Base-by-base conservation (phyloP, 257 asterid genomes). In the Nicotiana undulata region DNA sequence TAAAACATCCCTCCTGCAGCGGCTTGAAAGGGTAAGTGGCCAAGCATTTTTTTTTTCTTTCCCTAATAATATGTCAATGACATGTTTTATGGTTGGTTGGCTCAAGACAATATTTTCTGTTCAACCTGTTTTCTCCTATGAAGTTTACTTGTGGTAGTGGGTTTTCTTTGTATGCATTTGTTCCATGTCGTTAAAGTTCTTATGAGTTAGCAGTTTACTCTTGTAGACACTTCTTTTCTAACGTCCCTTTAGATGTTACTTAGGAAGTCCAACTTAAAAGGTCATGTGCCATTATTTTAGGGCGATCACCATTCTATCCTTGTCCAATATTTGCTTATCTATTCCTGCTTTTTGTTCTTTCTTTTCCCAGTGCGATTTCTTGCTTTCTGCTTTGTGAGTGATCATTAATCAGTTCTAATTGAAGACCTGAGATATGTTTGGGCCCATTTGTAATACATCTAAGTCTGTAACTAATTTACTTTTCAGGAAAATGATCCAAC, bases 401-500 rank as follows among this genome's bases (percentile, higher is more conserved):
- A 31, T 46, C 60, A 46, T 46, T 9, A 24, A 72, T 46, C 59
- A 37, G 11, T 2, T n/a, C 40, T 67, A 29, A n/a, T n/a, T 37
- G 76, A 6, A 20, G 77, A 68, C 59, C 64, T 49, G 17, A 7
- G 60, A 67, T 65, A 59, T 56, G 67, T 52, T 63, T 78, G 37
- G 51, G 60, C 46, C 59, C 81, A 52, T 51, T 61, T 55, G 26
- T 44, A 67, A 76, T 46, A 75, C 28, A 32, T 49, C 76, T 9
- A 55, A 74, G 63, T 60, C 79, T 24, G 15, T 49, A 46, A 46
- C 61, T 49, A 49, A 74, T 77, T 70, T 2, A 86, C 81, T 76
- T 80, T 86, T 80, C 92, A 96, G 99, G 99, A 96, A 88, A 96
- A 96, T 84, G 99, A 96, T 84, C 98, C 99, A 70, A 96, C 99